Percentiles rank a stretch among this genome's conserved stretches.
Evolutionary conservation across 306 rosid genomes (phyloP).

Genomic region (Vigna nakashimae): DNA sequence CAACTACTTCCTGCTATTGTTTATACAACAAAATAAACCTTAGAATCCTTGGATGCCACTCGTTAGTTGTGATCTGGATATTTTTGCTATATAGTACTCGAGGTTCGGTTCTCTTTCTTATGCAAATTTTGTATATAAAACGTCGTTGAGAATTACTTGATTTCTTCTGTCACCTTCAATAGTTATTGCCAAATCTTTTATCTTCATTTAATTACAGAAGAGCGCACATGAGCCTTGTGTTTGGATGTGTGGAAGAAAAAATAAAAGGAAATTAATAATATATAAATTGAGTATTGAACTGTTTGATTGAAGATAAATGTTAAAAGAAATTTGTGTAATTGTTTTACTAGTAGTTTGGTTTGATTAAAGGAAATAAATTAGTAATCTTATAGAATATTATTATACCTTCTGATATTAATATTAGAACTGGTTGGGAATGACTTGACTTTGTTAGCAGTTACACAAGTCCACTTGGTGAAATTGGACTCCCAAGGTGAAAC

Average conservation of each 20-base stretch:
- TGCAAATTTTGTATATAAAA: slow-evolving; percentile 41
- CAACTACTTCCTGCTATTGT: slow-evolving; percentile 25
- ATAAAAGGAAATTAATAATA: too few relatives aligned
- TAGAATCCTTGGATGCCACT: background rate
- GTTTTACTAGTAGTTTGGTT: too few relatives aligned
- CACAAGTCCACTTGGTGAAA: too few relatives aligned
- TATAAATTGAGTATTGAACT: too few relatives aligned
- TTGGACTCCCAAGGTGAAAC: too few relatives aligned
- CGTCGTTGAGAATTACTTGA: background rate
- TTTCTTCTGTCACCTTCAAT: background rate
- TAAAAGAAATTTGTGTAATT: too few relatives aligned
- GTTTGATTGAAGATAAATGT: too few relatives aligned
- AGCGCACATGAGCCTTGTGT: background rate
- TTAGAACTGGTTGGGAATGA: background rate
- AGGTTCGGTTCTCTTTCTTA: slow-evolving; percentile 15
- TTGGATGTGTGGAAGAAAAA: too few relatives aligned
- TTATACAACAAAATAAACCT: slow-evolving; percentile 36
- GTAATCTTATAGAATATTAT: too few relatives aligned
- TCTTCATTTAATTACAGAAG: background rate
- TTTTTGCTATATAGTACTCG: slow-evolving; percentile 14
- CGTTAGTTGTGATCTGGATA: slow-evolving; percentile 18
- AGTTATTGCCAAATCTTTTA: background rate
- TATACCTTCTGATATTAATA: too few relatives aligned
- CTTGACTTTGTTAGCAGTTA: too few relatives aligned
- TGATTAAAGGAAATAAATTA: too few relatives aligned